Evolutionary conservation across 2,329 filamentous ascomycete genomes (phyloP).

Genomic region (Myriosclerotinia scirpicola): DNA sequence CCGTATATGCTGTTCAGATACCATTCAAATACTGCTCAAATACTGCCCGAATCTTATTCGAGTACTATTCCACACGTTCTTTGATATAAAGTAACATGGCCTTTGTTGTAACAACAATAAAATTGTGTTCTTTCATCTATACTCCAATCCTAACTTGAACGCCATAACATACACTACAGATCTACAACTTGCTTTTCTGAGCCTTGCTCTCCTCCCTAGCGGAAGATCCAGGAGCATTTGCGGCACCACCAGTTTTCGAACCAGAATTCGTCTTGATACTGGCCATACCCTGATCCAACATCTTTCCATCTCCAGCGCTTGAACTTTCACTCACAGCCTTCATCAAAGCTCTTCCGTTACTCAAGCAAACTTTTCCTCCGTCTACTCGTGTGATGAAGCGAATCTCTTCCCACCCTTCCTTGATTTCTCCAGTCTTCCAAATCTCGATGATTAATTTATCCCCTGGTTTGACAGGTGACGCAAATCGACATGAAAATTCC

Average conservation of each 20-base stretch:
- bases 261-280: slow-evolving; percentile 16
- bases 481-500: slow-evolving; percentile 88
- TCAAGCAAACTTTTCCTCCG: slow-evolving; percentile 80
- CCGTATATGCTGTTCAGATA: neutral
- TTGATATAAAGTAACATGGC: no score
- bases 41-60: neutral
- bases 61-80: no score
- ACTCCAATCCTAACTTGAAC: neutral
- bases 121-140: neutral
- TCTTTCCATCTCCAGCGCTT: slow-evolving; percentile 32
- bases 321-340: slow-evolving; percentile 34
- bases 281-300: slow-evolving; percentile 21
- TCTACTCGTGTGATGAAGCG: slow-evolving; percentile 77
- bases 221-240: slow-evolving; percentile 12
- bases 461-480: slow-evolving; percentile 78
- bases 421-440: slow-evolving; percentile 71
- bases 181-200: slow-evolving; percentile 25
- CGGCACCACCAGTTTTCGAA: slow-evolving; percentile 17
- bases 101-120: neutral
- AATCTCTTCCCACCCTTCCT: slow-evolving; percentile 76
- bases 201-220: slow-evolving; percentile 20
- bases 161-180: slow-evolving; percentile 5
- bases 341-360: slow-evolving; percentile 80
- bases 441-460: slow-evolving; percentile 79
- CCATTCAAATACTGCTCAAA: neutral